Evolutionary conservation across 2,329 filamentous ascomycete genomes (phyloP), one percentile per base, ranked within the genome.

Genomic region (Talaromyces sp.): DNA sequence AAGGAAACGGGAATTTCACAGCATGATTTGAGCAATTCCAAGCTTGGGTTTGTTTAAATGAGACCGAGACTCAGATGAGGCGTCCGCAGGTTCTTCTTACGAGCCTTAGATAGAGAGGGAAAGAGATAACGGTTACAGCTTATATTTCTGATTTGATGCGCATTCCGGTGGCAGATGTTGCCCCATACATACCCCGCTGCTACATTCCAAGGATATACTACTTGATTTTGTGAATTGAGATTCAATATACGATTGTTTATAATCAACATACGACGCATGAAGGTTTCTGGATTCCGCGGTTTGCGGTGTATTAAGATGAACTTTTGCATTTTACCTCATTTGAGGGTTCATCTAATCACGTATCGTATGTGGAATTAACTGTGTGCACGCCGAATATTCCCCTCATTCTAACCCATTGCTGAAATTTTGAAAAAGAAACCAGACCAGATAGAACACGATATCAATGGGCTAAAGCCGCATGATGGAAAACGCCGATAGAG

Each of bases 1-100:
- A 67, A 32, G 75, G 72, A n/a, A 58, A 39, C 39, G 54, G 48
- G 13, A 57, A 51, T 19, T 24, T 51, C 8, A 52, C 44, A 27
- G 20, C 33, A 4, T 16, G 22, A 17, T 16, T 13, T 13, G 11
- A 27, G 14, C 20, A 24, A 13, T 10, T 22, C 4, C 17, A 24
- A 20, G 2, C 27, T 29, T 8, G 4, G 10, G 11, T 11, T 7
- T 29, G 35, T 36, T 5, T 24, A n/a, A n/a, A n/a, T n/a, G n/a
- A n/a, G n/a, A n/a, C n/a, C n/a, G n/a, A n/a, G n/a, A n/a, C n/a
- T n/a, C n/a, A n/a, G n/a, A n/a, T n/a, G n/a, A n/a, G n/a, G n/a
- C n/a, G n/a, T n/a, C n/a, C n/a, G n/a, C n/a, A n/a, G n/a, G n/a
- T n/a, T n/a, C n/a, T n/a, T n/a, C n/a, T n/a, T n/a, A n/a, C n/a